Evolutionary conservation across 164 flowering plant species (phyloP).

Genomic region (Vitis cinerea): DNA sequence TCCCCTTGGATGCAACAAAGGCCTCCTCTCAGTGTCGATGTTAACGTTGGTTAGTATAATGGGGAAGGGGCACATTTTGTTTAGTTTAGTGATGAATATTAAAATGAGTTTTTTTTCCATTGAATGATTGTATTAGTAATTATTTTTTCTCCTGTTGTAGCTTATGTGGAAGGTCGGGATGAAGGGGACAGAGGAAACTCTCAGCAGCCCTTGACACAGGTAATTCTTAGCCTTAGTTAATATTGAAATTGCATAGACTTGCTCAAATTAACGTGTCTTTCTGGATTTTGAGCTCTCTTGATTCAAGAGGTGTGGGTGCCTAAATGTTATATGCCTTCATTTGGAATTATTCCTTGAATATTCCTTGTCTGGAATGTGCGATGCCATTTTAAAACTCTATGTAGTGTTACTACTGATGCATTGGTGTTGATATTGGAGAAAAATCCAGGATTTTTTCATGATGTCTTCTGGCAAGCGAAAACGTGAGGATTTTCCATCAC

Average conservation of each 20-base stretch:
- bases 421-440: constrained; percentile 6
- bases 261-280: neutral
- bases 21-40: constrained; percentile 77
- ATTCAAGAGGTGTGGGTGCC: neutral
- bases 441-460: constrained; percentile 70
- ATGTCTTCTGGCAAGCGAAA: constrained; percentile 77
- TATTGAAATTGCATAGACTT: neutral
- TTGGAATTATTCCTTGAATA: neutral
- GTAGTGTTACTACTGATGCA: neutral
- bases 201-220: constrained; percentile 73
- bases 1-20: constrained; percentile 87
- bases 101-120: too few relatives aligned
- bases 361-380: neutral
- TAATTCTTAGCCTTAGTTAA: constrained; percentile 15
- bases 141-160: constrained; percentile 32
- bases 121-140: neutral
- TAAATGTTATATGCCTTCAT: neutral
- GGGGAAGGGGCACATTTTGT: neutral
- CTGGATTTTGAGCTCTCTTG: constrained; percentile 7
- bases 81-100: too few relatives aligned
- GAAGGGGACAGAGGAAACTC: constrained; percentile 68
- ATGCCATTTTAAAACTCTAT: neutral
- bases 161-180: constrained; percentile 89
- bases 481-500: constrained; percentile 67
- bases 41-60: constrained; percentile 81